Evolutionary conservation across 345 rosid species (phyloP).

Genomic region (Mangifera indica): DNA sequence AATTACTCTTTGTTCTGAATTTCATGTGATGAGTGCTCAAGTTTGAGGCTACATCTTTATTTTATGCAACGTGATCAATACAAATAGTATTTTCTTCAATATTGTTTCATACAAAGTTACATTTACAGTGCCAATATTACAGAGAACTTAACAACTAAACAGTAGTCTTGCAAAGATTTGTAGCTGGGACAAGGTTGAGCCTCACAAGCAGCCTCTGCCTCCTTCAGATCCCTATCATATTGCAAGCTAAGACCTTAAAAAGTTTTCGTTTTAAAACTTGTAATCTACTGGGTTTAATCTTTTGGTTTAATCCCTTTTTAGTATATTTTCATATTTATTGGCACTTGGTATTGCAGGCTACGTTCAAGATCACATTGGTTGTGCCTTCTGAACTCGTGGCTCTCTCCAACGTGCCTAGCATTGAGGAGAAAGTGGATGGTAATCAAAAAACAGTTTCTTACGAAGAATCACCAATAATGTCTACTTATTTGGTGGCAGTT

Average conservation of each 20-base stretch:
- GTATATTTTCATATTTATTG: constrained; percentile 8
- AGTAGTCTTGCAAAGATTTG: too few species aligned
- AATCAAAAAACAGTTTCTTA: constrained; percentile 58
- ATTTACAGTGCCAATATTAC: too few species aligned
- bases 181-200: too few species aligned
- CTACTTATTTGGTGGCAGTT: constrained; percentile 95
- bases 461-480: constrained; percentile 91
- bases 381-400: constrained; percentile 83
- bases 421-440: constrained; percentile 72
- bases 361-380: constrained; percentile 82
- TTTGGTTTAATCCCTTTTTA: background rate
- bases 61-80: too few species aligned
- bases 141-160: too few species aligned
- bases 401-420: constrained; percentile 85
- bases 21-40: too few species aligned
- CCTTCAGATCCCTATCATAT: too few species aligned
- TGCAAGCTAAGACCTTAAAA: background rate
- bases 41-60: too few species aligned
- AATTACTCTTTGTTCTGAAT: too few species aligned
- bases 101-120: too few species aligned
- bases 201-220: too few species aligned
- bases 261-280: background rate
- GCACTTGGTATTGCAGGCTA: constrained; percentile 57
- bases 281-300: background rate
- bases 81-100: too few species aligned